Base-by-base conservation (phyloP, 176 grass and related monocot genomes). In the Oryza coarctata region DNA sequence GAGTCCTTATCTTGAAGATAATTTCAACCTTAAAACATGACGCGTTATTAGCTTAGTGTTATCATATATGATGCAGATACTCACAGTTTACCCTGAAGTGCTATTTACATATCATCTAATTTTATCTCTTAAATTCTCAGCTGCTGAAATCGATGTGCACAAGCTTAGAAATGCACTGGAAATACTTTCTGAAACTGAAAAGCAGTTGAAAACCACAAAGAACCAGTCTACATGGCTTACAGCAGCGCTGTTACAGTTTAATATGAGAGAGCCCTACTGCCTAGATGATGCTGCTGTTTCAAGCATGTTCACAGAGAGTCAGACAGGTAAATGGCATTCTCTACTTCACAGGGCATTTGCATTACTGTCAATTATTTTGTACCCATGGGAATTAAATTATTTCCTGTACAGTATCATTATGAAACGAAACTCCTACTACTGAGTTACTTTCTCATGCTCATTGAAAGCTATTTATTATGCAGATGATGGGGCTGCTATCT, bases 151-250 rank as follows among this genome's bases (percentile, higher is more conserved):
- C 11, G 86, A 83, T 67, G 76, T 75, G 45, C 88, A 89, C 40
- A 98, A 88, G 80, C 89, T 98, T 65, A 89, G 72, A 80, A 89
- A 89, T 81, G 95, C 90, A 35, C 55, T 98, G 84, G 90, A 98
- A 91, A 93, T 98, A 93, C 95, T 98, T 83, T 89, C 90, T 84
- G 95, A 98, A 79, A 93, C 92, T 44, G 95, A 98, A 81, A 98
- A 94, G 80, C 95, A 98, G 82, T 71, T 98, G 41, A 93, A 90
- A 76, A 93, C 92, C 29, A 87, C 92, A 44, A 95, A 91, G 67
- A 93, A 95, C 73, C 90, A 92, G 74, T 91, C 92, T 65, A 98
- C 95, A 62, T 98, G 95, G 95, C 90, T 95, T 65, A 98, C 92
- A 39, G 92, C 95, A 40, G 95, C 95, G 13, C 85, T 98, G 76